phyloP scores from a whole-genome alignment of 139 green algal species.

The Volvox reticuliferus region DNA sequence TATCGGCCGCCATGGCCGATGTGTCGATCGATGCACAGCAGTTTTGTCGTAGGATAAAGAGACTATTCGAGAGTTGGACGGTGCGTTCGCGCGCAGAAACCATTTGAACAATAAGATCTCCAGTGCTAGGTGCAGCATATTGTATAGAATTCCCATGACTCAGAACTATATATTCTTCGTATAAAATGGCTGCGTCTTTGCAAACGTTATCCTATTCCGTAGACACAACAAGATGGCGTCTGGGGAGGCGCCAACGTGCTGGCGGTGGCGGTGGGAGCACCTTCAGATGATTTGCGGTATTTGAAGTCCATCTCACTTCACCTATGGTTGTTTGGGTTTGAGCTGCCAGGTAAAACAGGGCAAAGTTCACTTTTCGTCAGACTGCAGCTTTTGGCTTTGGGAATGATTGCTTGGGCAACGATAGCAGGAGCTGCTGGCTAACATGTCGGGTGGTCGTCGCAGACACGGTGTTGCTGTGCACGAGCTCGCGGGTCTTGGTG shows the following conservation, averaged over 20 bases:
- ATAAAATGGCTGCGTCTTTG: not conserved
- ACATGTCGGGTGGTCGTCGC: constrained; percentile 14
- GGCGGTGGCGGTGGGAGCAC: constrained; percentile 50
- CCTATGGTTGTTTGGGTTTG: constrained; percentile 96
- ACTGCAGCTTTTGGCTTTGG: not conserved
- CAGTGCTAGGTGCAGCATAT: not conserved
- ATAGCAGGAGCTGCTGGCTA: not conserved
- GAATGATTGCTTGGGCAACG: too few relatives aligned
- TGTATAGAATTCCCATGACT: not conserved
- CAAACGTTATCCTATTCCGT: not conserved
- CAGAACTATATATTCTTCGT: not conserved
- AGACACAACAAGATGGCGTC: constrained; percentile 31
- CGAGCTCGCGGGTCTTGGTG: constrained; percentile 77
- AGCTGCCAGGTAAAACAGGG: constrained; percentile 79
- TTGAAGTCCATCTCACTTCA: constrained; percentile 92
- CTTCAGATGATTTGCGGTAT: constrained; percentile 88
- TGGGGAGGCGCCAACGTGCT: constrained; percentile 57
- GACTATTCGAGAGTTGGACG: constrained; percentile 59
- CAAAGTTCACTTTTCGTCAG: not conserved
- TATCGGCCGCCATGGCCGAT: constrained; percentile 51
- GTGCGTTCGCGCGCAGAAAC: not conserved
- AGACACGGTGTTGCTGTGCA: constrained; percentile 95
- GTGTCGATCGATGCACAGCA: constrained; percentile 48
- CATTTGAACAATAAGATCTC: constrained; percentile 21
- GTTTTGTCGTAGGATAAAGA: constrained; percentile 54